These are phyloP conservation scores for Dryas alaskensis DNA, from an alignment of 306 rosid species.

Conservation along the genomic window DNA sequence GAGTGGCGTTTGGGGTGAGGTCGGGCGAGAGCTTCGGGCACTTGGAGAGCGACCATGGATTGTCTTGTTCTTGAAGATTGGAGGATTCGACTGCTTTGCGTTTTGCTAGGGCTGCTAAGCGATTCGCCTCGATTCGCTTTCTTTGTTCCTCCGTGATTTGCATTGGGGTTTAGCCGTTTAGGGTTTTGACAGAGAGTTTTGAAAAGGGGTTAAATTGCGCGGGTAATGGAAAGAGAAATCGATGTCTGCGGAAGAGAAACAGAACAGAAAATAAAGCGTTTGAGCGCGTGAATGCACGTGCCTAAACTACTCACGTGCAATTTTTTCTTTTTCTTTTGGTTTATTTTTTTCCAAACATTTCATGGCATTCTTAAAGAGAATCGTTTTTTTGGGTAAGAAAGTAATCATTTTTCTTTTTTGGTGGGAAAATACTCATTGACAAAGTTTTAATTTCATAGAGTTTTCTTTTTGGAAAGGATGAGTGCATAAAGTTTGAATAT, in stretches of 20 bases:
- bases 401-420: too few species aligned
- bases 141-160: slow-evolving; percentile 70
- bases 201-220: slow-evolving; percentile 1
- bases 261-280: neutral
- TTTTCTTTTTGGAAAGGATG: too few species aligned
- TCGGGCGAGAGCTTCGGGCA: slow-evolving; percentile 56
- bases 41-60: slow-evolving; percentile 65
- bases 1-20: slow-evolving; percentile 11
- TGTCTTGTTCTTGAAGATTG: slow-evolving; percentile 19
- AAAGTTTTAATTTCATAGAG: too few species aligned
- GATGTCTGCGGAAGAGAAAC: neutral
- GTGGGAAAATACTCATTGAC: too few species aligned
- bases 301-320: neutral
- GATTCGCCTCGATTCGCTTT: slow-evolving; percentile 69
- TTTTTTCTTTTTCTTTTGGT: neutral
- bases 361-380: too few species aligned
- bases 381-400: too few species aligned
- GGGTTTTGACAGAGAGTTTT: slow-evolving; percentile 4
- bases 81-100: slow-evolving; percentile 61
- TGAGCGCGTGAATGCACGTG: neutral
- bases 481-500: too few species aligned
- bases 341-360: too few species aligned
- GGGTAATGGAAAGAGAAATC: neutral
- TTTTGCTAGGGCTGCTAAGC: slow-evolving; percentile 70
- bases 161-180: slow-evolving; percentile 29